Base-by-base conservation (phyloP, 2,329 filamentous ascomycete species). In the Ceratocystis lukuohia region DNA sequence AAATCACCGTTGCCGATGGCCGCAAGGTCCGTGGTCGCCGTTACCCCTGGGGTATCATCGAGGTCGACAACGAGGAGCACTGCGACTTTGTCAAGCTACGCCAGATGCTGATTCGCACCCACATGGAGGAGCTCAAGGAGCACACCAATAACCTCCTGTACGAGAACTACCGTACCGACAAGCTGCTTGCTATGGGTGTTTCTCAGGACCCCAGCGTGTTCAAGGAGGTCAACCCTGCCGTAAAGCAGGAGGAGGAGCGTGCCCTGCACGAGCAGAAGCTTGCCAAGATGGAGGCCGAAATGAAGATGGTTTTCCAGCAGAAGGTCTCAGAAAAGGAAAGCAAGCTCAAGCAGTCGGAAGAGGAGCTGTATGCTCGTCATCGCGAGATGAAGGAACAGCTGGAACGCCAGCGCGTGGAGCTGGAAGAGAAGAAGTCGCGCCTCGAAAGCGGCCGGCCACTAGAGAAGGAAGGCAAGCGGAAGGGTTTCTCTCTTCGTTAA, bases 231-330 rank as follows among this genome's bases (percentile, higher is more conserved):
- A 99, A 99, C 85, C 94, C 94, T 70, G 93, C 94, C 61, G 94
- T 97, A 79, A 99, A 99, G 88, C 94, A 99, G 80, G 94, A 99
- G 78, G 94, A 99, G 80, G 94, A 99, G 83, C 91, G 94, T 74
- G 88, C 89, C 70, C 83, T 99, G 72, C 94, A 99, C 84, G 94
- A 99, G 80, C 92, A 96, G 84, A 99, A 99, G 84, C 90, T 99
- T 72, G 91, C 93, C 78, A 99, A 99, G 90, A 99, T 99, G 94
- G 94, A 99, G 79, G 87, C 91, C 74, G 94, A 99, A 79, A 99
- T 99, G 94, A 99, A 99, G 90, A 96, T 96, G 90, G 94, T 99
- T 72, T 99, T 99, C 91, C 94, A 97, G 78, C 94, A 99, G 77
- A 99, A 99, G 88, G 94, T 99, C 41, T 87, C 91, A 71, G 94